Evolutionary conservation across 306 rosid species (phyloP).

Genomic region (Hippophae gyantsensis): DNA sequence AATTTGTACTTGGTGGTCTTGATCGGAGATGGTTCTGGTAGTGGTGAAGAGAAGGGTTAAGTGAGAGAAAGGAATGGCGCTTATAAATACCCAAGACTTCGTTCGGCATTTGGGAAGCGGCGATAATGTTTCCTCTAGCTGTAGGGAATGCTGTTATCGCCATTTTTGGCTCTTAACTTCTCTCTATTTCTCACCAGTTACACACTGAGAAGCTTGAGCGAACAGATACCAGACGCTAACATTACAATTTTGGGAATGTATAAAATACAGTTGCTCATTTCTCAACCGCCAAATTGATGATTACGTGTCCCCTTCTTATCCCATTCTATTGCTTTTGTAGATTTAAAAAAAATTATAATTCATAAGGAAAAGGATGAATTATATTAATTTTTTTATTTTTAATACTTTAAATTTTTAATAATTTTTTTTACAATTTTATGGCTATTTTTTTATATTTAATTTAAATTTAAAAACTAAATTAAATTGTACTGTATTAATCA

Average conservation of each 20-base stretch:
- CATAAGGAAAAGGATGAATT: too few species aligned
- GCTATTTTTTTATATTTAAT: too few species aligned
- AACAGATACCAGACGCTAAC: neutral
- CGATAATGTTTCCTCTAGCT: slow-evolving; percentile 18
- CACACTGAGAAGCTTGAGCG: neutral
- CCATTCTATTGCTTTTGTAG: neutral
- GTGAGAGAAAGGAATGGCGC: slow-evolving; percentile 20
- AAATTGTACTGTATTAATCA: too few species aligned
- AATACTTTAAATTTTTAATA: too few species aligned
- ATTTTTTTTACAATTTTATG: too few species aligned
- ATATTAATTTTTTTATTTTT: too few species aligned
- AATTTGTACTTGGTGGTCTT: neutral
- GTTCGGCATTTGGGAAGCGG: neutral
- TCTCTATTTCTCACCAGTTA: neutral
- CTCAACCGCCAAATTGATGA: slow-evolving; percentile 33
- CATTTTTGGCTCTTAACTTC: slow-evolving; percentile 4
- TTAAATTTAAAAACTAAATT: too few species aligned
- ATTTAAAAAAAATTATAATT: too few species aligned
- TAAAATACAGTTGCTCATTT: slow-evolving; percentile 4
- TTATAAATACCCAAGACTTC: slow-evolving; percentile 10
- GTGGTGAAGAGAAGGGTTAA: slow-evolving; percentile 10
- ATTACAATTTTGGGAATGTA: neutral
- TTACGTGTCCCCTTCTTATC: slow-evolving; percentile 30
- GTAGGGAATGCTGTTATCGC: slow-evolving; percentile 13
- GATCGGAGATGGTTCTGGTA: neutral